These are phyloP conservation scores for Lojkania enalia DNA, from an alignment of 2,329 filamentous ascomycete genomes.

Conservation along the genomic window DNA sequence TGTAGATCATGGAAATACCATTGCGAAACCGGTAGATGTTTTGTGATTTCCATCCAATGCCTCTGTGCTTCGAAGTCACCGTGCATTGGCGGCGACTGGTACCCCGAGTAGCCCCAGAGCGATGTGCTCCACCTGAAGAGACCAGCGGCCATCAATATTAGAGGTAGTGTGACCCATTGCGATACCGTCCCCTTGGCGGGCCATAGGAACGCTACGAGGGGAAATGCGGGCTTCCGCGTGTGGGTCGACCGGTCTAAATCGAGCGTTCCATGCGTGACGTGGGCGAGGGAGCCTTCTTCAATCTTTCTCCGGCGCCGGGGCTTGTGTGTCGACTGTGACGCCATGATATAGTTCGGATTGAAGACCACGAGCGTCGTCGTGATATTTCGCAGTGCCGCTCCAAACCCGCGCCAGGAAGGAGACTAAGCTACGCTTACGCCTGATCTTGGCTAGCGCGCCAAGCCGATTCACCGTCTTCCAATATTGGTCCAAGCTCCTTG, in stretches of 20 bases:
- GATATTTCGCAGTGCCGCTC: conserved; percentile 1
- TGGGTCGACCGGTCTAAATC: conserved; percentile 50
- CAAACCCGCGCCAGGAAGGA: not conserved
- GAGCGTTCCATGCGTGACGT: conserved; percentile 49
- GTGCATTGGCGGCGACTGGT: conserved; percentile 81
- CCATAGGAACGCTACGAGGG: conserved; percentile 92
- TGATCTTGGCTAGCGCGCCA: conserved; percentile 3
- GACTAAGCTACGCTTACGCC: not conserved
- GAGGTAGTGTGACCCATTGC: conserved; percentile 88
- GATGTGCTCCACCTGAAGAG: conserved; percentile 92
- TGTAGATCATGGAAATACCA: conserved; percentile 98
- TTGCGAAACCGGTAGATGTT: conserved; percentile 82
- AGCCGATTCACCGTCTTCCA: not conserved
- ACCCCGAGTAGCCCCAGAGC: conserved; percentile 93
- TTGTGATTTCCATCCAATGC: conserved; percentile 98
- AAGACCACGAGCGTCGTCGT: not conserved
- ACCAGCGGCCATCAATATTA: conserved; percentile 86
- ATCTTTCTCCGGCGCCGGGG: conserved; percentile 50
- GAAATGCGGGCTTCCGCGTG: conserved; percentile 71
- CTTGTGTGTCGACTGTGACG: conserved; percentile 42
- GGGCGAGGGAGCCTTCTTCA: conserved; percentile 44
- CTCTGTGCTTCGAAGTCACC: conserved; percentile 97
- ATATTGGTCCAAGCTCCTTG: not conserved
- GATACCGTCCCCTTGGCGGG: conserved; percentile 80
- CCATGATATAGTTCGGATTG: conserved; percentile 25